Conservation (phyloP, 179 eudicot species). For the Carnegiea gigantea region DNA sequence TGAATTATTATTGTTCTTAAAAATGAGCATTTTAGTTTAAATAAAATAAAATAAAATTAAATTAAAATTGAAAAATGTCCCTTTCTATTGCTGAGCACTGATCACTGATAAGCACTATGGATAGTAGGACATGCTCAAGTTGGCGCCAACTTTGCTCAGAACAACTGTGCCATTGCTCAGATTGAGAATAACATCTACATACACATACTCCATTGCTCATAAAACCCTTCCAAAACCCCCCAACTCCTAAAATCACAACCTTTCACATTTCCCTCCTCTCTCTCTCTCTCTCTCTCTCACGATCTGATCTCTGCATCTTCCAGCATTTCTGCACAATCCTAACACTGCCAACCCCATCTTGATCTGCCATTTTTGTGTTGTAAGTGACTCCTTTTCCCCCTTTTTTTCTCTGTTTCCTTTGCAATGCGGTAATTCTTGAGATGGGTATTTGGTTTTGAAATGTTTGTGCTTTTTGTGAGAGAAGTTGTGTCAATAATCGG, state of each 20-base stretch:
- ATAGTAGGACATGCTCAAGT: too few relatives aligned
- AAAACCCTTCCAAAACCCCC: neutral
- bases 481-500: neutral
- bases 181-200: too few relatives aligned
- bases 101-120: too few relatives aligned
- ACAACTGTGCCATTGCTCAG: too few relatives aligned
- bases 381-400: neutral
- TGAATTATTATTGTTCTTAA: too few relatives aligned
- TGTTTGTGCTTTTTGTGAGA: neutral
- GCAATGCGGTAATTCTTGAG: neutral
- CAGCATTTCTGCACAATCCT: neutral
- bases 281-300: neutral
- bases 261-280: neutral
- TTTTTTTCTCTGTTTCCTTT: neutral
- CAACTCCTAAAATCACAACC: neutral
- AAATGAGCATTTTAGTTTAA: too few relatives aligned
- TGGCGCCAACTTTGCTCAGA: too few relatives aligned
- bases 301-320: neutral
- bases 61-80: too few relatives aligned
- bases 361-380: neutral
- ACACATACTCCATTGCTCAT: neutral
- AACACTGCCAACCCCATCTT: neutral
- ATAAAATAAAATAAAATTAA: too few relatives aligned
- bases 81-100: too few relatives aligned
- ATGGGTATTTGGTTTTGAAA: neutral